A percentile compares a stretch with the other conserved stretches of the same genome.
These are phyloP conservation scores for Ganoderma resinaceum DNA, from an alignment of 1,284 basidiomycete genomes.

Conservation along the genomic window DNA sequence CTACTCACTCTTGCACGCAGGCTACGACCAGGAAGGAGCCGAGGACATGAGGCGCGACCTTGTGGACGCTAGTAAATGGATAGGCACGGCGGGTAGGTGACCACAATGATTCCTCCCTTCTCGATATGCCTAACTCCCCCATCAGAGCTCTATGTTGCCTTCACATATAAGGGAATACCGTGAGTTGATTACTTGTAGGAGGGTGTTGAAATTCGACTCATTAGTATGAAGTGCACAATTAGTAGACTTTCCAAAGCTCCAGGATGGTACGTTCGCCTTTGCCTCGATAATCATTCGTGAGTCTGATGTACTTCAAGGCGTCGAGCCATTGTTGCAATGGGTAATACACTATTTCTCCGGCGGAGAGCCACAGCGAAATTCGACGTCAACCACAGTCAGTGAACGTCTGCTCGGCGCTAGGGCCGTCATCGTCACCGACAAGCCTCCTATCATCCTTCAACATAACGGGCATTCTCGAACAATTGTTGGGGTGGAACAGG, in stretches of 20 bases:
- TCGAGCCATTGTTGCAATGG: constrained; percentile 59
- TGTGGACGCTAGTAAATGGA: constrained; percentile 74
- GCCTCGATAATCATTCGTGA: background rate
- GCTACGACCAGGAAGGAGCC: constrained; percentile 77
- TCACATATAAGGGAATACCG: constrained; percentile 80
- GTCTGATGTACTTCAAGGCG: constrained; percentile 39
- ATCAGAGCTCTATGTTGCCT: constrained; percentile 71
- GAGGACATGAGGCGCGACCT: constrained; percentile 64
- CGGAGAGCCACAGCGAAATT: constrained; percentile 31
- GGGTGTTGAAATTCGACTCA: background rate
- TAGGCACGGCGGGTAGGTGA: constrained; percentile 75
- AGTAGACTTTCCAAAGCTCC: constrained; percentile 62
- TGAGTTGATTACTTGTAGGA: constrained; percentile 45
- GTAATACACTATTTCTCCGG: constrained; percentile 70
- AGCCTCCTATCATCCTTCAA: constrained; percentile 84
- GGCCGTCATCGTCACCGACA: constrained; percentile 62
- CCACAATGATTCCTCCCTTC: background rate
- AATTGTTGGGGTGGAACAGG: constrained; percentile 82
- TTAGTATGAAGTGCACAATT: constrained; percentile 56
- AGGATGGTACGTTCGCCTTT: constrained; percentile 44
- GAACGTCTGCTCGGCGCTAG: constrained; percentile 54
- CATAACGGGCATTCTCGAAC: constrained; percentile 86
- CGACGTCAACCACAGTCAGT: constrained; percentile 46
- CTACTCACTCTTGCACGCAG: constrained; percentile 44
- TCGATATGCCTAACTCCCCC: constrained; percentile 19